Evolutionary conservation across 306 rosid genomes (phyloP), one percentile per base, ranked within the genome.

Genomic region (Inga laurina): DNA sequence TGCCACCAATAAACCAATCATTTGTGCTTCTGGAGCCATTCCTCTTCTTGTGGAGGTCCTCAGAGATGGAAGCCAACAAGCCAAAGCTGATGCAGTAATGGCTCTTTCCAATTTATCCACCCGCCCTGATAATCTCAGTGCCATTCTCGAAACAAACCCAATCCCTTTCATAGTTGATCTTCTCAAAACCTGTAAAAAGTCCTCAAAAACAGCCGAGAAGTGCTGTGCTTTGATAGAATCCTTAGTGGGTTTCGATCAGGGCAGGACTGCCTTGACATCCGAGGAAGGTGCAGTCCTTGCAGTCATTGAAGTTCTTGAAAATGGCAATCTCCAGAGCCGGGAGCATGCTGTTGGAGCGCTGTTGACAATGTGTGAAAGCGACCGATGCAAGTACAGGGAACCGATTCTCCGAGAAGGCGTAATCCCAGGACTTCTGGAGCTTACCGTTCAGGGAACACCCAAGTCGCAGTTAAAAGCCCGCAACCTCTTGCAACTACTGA

Each of bases 101-200:
- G 98, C 98, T 78, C 99, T 96, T 62, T 91, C 99, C 80, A 96
- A 96, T 85, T 93, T 96, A 79, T 92, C 99, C 65, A 90, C 98
- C 19, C 84, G 85, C 78, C 86, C 92, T 2, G 24, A 74, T 48
- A 96, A 88, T 82, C 97, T 92, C 77, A 73, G 61, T 43, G 57
- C 84, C 85, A 89, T 96, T 79, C 93, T 89, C 3, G 84, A 88
- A 86, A 83, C 94, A 76, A 83, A 89, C 32, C 98, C 97, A 34
- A 82, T 92, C 85, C 94, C 97, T 24, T 85, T 71, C 34, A 90
- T 96, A 43, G 90, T 92, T 65, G 75, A 70, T 70, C 68, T 96
- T 79, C 91, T 96, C 27, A 92, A 90, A 87, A 84, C 90, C 78
- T 90, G 94, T 77, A 94, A 94, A 82, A 96, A 91, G 70, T 91